Percentiles rank a stretch among this genome's conserved stretches.
Conservation (phyloP, 495 filamentous ascomycete genomes). For the Talaromyces liani region DNA sequence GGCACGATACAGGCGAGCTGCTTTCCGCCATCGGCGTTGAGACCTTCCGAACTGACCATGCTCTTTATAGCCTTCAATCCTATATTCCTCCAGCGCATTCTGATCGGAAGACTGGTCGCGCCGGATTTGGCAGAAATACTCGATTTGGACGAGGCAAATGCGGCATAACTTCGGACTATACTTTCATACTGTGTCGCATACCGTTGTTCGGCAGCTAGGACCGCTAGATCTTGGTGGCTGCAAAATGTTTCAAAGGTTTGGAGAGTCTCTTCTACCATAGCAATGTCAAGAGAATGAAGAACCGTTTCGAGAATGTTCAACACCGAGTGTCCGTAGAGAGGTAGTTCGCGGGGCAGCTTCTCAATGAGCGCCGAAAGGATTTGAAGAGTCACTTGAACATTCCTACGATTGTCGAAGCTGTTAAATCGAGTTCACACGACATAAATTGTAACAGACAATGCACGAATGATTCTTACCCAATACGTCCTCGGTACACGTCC, state of each 20-base stretch:
- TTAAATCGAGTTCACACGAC: neutral
- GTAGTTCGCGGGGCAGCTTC: slow-evolving; percentile 81
- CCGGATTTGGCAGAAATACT: slow-evolving; percentile 21
- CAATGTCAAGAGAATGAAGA: slow-evolving; percentile 71
- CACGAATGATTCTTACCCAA: slow-evolving; percentile 55
- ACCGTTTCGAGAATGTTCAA: slow-evolving; percentile 72
- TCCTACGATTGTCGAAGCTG: slow-evolving; percentile 38
- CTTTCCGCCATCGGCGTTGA: slow-evolving; percentile 63
- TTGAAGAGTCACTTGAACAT: slow-evolving; percentile 87
- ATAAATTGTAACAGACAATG: neutral
- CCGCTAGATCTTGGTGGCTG: slow-evolving; percentile 67
- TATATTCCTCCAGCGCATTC: slow-evolving; percentile 75
- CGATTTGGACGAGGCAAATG: slow-evolving; percentile 52
- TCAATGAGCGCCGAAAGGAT: slow-evolving; percentile 85
- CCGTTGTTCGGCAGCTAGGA: slow-evolving; percentile 71
- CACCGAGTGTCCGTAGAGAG: slow-evolving; percentile 74
- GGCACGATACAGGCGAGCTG: slow-evolving; percentile 71
- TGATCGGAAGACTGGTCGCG: slow-evolving; percentile 60
- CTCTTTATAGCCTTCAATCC: slow-evolving; percentile 74
- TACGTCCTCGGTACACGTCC: slow-evolving; percentile 74
- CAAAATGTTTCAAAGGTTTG: slow-evolving; percentile 80
- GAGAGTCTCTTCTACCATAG: slow-evolving; percentile 81
- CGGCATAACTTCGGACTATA: slow-evolving; percentile 68
- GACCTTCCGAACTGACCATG: slow-evolving; percentile 67
- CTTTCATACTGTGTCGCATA: slow-evolving; percentile 75